These are phyloP conservation scores for Auricularia sp. DNA, from an alignment of 768 basidiomycete genomes.

Conservation along the genomic window DNA sequence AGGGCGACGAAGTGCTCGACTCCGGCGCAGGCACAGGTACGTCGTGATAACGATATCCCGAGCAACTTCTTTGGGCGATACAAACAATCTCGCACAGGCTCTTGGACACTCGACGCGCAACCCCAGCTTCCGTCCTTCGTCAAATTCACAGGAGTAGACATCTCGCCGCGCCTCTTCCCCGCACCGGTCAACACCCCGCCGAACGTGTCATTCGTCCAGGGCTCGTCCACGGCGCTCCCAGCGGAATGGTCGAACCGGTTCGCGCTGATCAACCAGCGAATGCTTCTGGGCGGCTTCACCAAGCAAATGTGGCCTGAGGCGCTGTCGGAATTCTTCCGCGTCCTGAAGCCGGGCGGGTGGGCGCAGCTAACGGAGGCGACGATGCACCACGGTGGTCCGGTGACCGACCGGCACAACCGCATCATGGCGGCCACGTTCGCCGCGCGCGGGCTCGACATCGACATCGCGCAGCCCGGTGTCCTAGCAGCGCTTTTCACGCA, in stretches of 20 bases:
- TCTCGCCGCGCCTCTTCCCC: conserved; percentile 12
- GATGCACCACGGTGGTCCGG: not conserved
- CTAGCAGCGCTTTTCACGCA: not conserved
- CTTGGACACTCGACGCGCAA: not conserved
- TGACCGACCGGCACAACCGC: not conserved
- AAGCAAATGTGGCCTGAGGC: conserved; percentile 19
- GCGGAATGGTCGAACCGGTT: conserved; percentile 22
- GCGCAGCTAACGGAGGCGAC: conserved; percentile 21
- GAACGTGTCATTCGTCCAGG: conserved; percentile 11
- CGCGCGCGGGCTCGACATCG: not conserved
- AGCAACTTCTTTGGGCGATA: not conserved
- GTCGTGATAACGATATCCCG: not conserved
- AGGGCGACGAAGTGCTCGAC: not conserved
- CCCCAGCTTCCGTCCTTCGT: conserved; percentile 3
- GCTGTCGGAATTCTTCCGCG: conserved; percentile 22
- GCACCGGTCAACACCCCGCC: not conserved
- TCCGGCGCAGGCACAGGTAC: not conserved
- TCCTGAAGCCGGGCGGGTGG: conserved; percentile 25
- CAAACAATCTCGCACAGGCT: not conserved
- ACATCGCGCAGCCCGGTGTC: not conserved
- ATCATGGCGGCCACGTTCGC: not conserved
- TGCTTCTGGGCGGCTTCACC: conserved; percentile 22
- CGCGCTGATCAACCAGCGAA: conserved; percentile 24
- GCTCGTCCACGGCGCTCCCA: conserved; percentile 21
- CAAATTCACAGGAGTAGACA: conserved; percentile 11